phyloP scores from a whole-genome alignment of 2,329 filamentous ascomycete genomes.

The Acrocalymma vagum region DNA sequence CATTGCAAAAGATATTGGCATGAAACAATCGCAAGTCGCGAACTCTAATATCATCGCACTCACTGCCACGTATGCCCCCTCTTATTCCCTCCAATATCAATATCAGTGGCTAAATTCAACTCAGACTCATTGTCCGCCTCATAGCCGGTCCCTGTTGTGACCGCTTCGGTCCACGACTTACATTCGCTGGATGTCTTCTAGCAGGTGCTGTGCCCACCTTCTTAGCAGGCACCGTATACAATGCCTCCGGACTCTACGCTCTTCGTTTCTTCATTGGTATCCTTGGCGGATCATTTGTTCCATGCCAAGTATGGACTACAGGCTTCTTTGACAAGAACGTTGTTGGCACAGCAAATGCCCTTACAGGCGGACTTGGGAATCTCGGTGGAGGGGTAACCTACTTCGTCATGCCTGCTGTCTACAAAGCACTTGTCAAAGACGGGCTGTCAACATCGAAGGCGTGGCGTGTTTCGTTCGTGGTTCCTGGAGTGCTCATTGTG shows the following conservation, averaged over 20 bases:
- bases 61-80: constrained; percentile 29
- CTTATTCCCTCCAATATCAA: neutral
- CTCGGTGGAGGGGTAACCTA: constrained; percentile 38
- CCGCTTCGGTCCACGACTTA: constrained; percentile 77
- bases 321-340: constrained; percentile 93
- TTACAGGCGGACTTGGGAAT: constrained; percentile 68
- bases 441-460: constrained; percentile 71
- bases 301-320: constrained; percentile 90
- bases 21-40: constrained; percentile 74
- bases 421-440: constrained; percentile 70
- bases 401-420: constrained; percentile 90
- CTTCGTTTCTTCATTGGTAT: constrained; percentile 82
- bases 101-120: constrained; percentile 1
- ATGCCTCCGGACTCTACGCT: constrained; percentile 70
- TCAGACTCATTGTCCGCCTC: constrained; percentile 72
- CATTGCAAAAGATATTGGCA: constrained; percentile 77
- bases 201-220: constrained; percentile 82
- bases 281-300: constrained; percentile 78
- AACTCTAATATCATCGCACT: constrained; percentile 91
- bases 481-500: constrained; percentile 79
- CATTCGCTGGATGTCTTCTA: constrained; percentile 79
- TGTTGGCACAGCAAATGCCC: constrained; percentile 87
- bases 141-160: constrained; percentile 83
- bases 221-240: constrained; percentile 77
- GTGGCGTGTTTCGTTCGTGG: constrained; percentile 83